Evolutionary conservation across 768 basidiomycete species (phyloP), one percentile per base, ranked within the genome.

Genomic region (Agaricus subrufescens): DNA sequence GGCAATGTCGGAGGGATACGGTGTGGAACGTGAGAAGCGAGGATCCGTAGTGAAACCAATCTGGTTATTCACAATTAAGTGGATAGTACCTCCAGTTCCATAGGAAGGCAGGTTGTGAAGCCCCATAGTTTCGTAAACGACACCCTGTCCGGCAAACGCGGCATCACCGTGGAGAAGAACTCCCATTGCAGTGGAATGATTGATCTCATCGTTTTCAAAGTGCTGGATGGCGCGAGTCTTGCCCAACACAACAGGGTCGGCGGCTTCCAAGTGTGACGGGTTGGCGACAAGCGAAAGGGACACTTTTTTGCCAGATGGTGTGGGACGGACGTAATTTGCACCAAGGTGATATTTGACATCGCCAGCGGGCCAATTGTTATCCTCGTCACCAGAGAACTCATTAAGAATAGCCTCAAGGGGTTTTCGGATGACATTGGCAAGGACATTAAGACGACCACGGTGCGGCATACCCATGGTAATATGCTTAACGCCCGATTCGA

Each of bases 291-390:
- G 85, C 3, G 97, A 98, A 10, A 99, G 84, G 0, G 95, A 86
- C 46, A 99, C 97, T 69, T 95, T 94, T 81, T 96, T 99, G 61
- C 97, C 97, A 29, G 90, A 93, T 5, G 97, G 97, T 2, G 97
- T 99, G 19, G 97, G 97, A 25, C 97, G 86, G 57, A 98, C 89
- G 65, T 98, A 99, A 75, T 99, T 98, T 63, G 97, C 97, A 62
- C 97, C 97, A 50, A 99, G 82, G 75, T 99, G 93, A 74, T 99
- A 99, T 71, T 99, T 99, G 73, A 99, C 97, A 69, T 99, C 97
- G 59, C 97, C 97, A 62, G 92, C 94, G 15, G 86, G 90, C 62
- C 81, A 89, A 65, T 88, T 84, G 58, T 88, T 86, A 34, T 78
- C 77, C 52, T 81, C 80, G 14, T 79, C 79, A 6, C 94, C 94